Evolutionary conservation across 2,329 filamentous ascomycete genomes (phyloP), one percentile per base, ranked within the genome.

Genomic region (Cucurbitaria berberidis): DNA sequence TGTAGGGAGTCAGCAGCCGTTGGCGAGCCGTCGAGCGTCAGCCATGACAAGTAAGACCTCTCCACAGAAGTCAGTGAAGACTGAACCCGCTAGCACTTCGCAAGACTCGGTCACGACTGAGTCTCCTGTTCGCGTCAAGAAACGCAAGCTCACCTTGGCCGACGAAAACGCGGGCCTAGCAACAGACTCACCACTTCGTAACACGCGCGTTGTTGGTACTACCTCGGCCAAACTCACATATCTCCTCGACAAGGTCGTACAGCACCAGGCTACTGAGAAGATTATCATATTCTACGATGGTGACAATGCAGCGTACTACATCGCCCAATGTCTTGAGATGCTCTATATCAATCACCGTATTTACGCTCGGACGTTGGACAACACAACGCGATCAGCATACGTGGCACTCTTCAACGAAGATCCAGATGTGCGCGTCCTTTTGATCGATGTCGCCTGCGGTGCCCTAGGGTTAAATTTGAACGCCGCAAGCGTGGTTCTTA

Each of bases 271-370:
- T 1, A 76, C 82, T 0, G 92, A 96, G 66, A 96, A 97, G 74
- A 95, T 96, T 3, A 85, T 97, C 46, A 84, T 97, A 9, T 98
- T 98, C 73, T 97, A 96, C 71, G 91, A 96, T 55, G 89, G 89
- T 27, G 89, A 95, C 55, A 93, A 96, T 63, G 83, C 89, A 2
- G 93, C 91, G 1, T 96, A 85, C 73, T 96, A 96, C 76, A 84
- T 97, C 34, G 89, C 91, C 0, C 87, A 92, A 68, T 86, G 89
- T 26, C 81, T 98, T 0, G 93, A 97, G 61, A 81, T 93, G 27
- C 74, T 88, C 1, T 81, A 84, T 8, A 75, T 88, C 42, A 81
- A 84, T 29, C 85, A 86, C 58, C 81, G 86, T 18, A 86, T 87
- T 44, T 92, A 91, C 62, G 85, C 88, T 11, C 86, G 85, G 60